Base-by-base conservation (phyloP, 1,284 basidiomycete species). In the Melanopsichium pennsylvanicum region DNA sequence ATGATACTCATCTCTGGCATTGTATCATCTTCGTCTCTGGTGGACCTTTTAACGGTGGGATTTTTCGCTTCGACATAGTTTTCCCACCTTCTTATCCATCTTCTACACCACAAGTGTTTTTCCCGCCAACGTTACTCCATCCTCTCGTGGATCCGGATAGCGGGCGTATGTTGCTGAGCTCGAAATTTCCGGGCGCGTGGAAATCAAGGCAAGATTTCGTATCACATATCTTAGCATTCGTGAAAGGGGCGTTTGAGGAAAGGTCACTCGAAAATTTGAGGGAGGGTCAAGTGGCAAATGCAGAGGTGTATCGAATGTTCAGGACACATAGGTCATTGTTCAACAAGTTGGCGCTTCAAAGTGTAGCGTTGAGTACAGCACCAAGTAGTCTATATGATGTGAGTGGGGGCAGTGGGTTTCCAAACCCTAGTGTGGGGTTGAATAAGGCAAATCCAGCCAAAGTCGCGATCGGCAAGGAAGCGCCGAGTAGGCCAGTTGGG, bases 21-120 rank as follows among this genome's bases (percentile, higher is more conserved):
- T 35, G 47, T 16, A 70, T 76, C 10, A 50, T 75, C 40, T 76
- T 76, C 34, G 63, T 75, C 5, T 59, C 49, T 1, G 22, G 45
- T 21, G 72, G 74, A 0, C 61, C 66, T 4, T 76, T 68, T 35
- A 34, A 31, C 21, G 72, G 74, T 15, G 70, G 70, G 9, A 54
- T 76, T 32, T 72, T 74, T 40, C 58, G 70, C n/a, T 76, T 76
- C 51, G 63, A 74, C 41, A 61, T 76, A 38, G 62, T 64, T 21
- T 74, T 73, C 34, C 66, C 70, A 0, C 25, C 59, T 1, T 23
- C 36, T 10, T 75, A 57, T 19, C 72, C 70, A 0, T 42, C 37
- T 8, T 33, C 64, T 4, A 67, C 63, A 1, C 74, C 74, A 2
- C 62, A 69, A 27, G 66, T 73, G 12, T 68, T 42, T 25, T 74